Evolutionary conservation across 805 yeast species (phyloP).

Genomic region (Yarrowia alimentaria): DNA sequence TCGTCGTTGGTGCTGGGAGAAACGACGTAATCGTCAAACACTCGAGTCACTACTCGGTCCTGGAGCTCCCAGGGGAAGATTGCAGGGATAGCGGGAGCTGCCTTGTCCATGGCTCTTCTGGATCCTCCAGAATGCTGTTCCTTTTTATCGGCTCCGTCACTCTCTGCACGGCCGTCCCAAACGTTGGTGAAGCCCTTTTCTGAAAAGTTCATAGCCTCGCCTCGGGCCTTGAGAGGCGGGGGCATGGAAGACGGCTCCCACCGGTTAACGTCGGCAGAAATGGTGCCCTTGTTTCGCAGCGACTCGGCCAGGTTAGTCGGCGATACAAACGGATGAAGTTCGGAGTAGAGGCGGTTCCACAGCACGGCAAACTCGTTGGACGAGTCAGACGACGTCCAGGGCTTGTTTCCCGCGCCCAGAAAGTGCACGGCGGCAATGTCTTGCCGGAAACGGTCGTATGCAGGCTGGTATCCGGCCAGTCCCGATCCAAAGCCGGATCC

Average conservation of each 20-base stretch:
- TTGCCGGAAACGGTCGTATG: slow-evolving; percentile 52
- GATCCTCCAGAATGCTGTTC: too few species aligned
- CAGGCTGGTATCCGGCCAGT: slow-evolving; percentile 69
- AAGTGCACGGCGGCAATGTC: slow-evolving; percentile 45
- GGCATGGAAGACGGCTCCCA: slow-evolving; percentile 36
- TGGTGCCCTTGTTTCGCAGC: slow-evolving; percentile 15
- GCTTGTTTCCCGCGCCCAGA: slow-evolving; percentile 41
- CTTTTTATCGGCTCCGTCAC: background rate
- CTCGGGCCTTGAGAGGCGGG: slow-evolving; percentile 34
- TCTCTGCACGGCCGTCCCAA: slow-evolving; percentile 25
- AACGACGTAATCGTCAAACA: slow-evolving; percentile 20
- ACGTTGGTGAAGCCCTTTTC: slow-evolving; percentile 30
- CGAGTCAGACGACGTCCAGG: slow-evolving; percentile 40
- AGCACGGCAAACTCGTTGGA: slow-evolving; percentile 25
- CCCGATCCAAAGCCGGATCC: slow-evolving; percentile 29
- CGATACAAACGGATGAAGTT: slow-evolving; percentile 21
- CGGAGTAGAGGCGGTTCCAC: slow-evolving; percentile 32
- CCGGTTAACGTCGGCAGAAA: slow-evolving; percentile 31
- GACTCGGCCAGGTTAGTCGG: slow-evolving; percentile 13
- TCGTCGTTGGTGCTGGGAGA: slow-evolving; percentile 1
- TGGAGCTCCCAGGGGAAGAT: slow-evolving; percentile 25
- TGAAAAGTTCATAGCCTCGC: slow-evolving; percentile 34
- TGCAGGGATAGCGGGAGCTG: background rate
- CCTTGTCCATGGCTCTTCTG: background rate
- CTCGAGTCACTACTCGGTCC: slow-evolving; percentile 17